Conservation (phyloP, 2,329 filamentous ascomycete genomes). For the Aspergillus pseudoglaucus region DNA sequence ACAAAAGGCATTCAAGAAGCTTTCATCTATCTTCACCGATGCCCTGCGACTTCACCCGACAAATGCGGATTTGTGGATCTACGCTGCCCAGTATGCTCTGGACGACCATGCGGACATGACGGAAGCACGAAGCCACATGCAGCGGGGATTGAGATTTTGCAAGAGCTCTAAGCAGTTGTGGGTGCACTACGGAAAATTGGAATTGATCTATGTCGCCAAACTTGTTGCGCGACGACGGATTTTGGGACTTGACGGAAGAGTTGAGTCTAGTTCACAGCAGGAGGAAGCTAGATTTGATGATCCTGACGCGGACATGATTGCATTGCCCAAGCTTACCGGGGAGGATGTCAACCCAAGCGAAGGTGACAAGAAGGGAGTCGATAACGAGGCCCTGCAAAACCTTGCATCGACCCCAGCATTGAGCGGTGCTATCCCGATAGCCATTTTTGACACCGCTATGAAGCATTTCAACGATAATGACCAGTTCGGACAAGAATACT, state of each 20-base stretch:
- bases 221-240: conserved; percentile 67
- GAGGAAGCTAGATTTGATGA: conserved; percentile 34
- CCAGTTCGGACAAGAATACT: conserved; percentile 67
- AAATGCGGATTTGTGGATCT: conserved; percentile 76
- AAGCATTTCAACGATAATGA: conserved; percentile 67
- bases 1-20: conserved; percentile 56
- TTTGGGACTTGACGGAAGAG: conserved; percentile 51
- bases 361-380: conserved; percentile 47
- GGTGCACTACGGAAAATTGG: conserved; percentile 83
- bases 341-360: conserved; percentile 55
- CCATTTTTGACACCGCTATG: conserved; percentile 81
- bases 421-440: conserved; percentile 86
- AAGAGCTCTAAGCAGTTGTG: conserved; percentile 67
- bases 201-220: conserved; percentile 86
- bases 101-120: conserved; percentile 82
- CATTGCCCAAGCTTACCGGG: conserved; percentile 53
- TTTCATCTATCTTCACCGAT: conserved; percentile 55
- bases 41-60: conserved; percentile 80
- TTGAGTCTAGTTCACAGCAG: conserved; percentile 35
- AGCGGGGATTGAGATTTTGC: conserved; percentile 85
- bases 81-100: conserved; percentile 69
- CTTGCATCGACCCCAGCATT: conserved; percentile 69
- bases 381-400: conserved; percentile 55
- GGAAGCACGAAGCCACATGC: conserved; percentile 75
- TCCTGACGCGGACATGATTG: conserved; percentile 51